Percentiles rank a stretch among this genome's conserved stretches.
These are phyloP conservation scores for Ceratocystis papillata DNA, from an alignment of 2,329 filamentous ascomycete species.

Conservation along the genomic window DNA sequence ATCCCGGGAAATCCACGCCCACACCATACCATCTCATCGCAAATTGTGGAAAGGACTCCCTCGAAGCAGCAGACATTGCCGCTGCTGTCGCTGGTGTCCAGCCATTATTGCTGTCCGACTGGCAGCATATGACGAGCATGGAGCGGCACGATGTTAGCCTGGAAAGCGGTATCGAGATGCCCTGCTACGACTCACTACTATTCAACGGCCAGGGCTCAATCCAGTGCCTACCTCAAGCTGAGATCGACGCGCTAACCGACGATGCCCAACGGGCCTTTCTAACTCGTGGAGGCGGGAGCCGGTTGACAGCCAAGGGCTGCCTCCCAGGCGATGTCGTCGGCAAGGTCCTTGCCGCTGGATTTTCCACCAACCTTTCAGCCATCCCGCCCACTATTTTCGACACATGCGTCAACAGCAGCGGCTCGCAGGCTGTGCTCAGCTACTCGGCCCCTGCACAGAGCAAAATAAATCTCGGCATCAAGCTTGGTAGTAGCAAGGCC, in stretches of 20 bases:
- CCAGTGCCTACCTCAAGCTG: constrained; percentile 38
- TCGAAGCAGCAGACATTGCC: constrained; percentile 31
- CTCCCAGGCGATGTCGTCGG: constrained; percentile 23
- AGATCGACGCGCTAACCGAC: constrained; percentile 35
- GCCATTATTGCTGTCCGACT: constrained; percentile 46
- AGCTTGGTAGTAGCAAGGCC: background rate
- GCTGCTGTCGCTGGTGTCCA: constrained; percentile 39
- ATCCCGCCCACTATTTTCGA: constrained; percentile 38
- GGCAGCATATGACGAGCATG: constrained; percentile 43
- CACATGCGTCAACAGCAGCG: constrained; percentile 37
- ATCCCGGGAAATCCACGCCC: constrained; percentile 29
- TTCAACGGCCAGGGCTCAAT: constrained; percentile 52
- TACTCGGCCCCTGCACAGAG: constrained; percentile 28
- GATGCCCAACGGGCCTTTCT: constrained; percentile 31
- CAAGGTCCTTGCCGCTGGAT: constrained; percentile 19
- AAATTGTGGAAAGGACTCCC: constrained; percentile 27
- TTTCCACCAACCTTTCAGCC: constrained; percentile 25
- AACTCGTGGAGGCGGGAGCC: constrained; percentile 28
- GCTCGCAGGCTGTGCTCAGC: constrained; percentile 37
- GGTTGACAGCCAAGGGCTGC: constrained; percentile 37
- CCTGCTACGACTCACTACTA: constrained; percentile 50
- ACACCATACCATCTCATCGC: constrained; percentile 44
- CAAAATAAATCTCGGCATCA: background rate
- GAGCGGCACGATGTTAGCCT: constrained; percentile 38
- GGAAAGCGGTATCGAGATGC: constrained; percentile 38